These are phyloP conservation scores for Dothistroma pini DNA, from an alignment of 2,329 filamentous ascomycete species.

Conservation along the genomic window DNA sequence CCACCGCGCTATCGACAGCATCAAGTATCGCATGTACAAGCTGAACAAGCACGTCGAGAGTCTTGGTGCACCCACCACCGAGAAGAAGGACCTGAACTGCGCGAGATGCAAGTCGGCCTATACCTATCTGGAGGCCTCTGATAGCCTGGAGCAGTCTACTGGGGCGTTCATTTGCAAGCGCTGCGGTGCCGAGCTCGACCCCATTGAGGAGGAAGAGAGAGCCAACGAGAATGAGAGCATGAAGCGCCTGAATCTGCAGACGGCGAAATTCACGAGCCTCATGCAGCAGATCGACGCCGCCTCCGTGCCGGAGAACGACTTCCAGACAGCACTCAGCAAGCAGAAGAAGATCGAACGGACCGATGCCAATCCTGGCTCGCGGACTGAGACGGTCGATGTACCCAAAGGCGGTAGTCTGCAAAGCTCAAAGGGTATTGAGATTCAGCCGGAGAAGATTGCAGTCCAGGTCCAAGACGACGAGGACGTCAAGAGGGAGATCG, in stretches of 20 bases:
- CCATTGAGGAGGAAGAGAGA: slow-evolving; percentile 62
- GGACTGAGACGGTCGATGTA: slow-evolving; percentile 34
- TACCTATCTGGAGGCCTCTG: slow-evolving; percentile 84
- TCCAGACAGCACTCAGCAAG: slow-evolving; percentile 63
- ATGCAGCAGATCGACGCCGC: slow-evolving; percentile 73
- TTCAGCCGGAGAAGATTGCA: slow-evolving; percentile 36
- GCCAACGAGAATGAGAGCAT: slow-evolving; percentile 56
- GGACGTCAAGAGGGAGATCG: slow-evolving; percentile 32
- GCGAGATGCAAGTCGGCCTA: slow-evolving; percentile 78
- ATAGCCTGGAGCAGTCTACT: slow-evolving; percentile 59
- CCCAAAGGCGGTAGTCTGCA: slow-evolving; percentile 30
- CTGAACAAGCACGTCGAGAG: slow-evolving; percentile 86
- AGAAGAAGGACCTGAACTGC: slow-evolving; percentile 92
- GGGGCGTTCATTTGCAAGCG: slow-evolving; percentile 72
- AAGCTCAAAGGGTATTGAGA: slow-evolving; percentile 33
- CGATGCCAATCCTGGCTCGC: slow-evolving; percentile 59
- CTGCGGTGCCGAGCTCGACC: slow-evolving; percentile 62
- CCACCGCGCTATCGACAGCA: slow-evolving; percentile 87
- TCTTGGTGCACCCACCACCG: slow-evolving; percentile 69
- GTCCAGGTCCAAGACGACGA: slow-evolving; percentile 36
- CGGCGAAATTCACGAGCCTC: slow-evolving; percentile 72
- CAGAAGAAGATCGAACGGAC: slow-evolving; percentile 64
- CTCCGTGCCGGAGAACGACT: slow-evolving; percentile 67
- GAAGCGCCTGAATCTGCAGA: slow-evolving; percentile 71
- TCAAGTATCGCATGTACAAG: slow-evolving; percentile 89